Evolutionary conservation across 2,329 filamentous ascomycete genomes (phyloP).

Genomic region (Trichoderma brevicompactum): DNA sequence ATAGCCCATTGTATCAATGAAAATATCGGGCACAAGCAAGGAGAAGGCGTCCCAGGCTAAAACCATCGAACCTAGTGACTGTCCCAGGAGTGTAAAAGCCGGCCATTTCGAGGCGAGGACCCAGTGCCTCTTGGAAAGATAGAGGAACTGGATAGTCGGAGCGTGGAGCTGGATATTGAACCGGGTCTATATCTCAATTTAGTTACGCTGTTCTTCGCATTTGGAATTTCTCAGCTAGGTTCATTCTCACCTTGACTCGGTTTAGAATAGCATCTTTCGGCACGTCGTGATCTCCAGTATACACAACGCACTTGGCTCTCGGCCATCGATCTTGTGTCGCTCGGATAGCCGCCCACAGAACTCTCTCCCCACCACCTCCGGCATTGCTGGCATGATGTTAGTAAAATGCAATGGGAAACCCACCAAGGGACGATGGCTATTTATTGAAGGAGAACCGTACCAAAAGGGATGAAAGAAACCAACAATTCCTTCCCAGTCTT

Average conservation of each 20-base stretch:
- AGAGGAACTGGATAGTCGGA: conserved; percentile 83
- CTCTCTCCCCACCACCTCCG: conserved; percentile 91
- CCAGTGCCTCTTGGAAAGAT: conserved; percentile 84
- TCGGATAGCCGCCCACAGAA: conserved; percentile 93
- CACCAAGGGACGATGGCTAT: conserved; percentile 1
- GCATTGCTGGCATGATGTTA: conserved; percentile 69
- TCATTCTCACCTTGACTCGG: conserved; percentile 67
- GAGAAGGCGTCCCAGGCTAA: conserved; percentile 91
- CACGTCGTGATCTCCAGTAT: conserved; percentile 92
- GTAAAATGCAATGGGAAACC: conserved; percentile 8
- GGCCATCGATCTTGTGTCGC: conserved; percentile 90
- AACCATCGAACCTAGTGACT: conserved; percentile 85
- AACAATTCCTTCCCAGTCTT: conserved; percentile 79
- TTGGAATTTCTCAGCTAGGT: background rate
- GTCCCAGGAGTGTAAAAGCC: conserved; percentile 89
- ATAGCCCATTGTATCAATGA: conserved; percentile 98
- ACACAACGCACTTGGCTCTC: conserved; percentile 85
- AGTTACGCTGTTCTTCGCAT: background rate
- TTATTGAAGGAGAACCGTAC: conserved; percentile 51
- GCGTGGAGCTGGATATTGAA: conserved; percentile 92
- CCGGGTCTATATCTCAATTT: conserved; percentile 59
- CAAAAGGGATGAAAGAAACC: conserved; percentile 99
- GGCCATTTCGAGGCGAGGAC: conserved; percentile 89
- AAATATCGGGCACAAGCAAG: conserved; percentile 89
- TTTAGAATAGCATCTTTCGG: conserved; percentile 78